Base-by-base conservation (phyloP, 1,284 basidiomycete genomes). In the Ganoderma sinense region DNA sequence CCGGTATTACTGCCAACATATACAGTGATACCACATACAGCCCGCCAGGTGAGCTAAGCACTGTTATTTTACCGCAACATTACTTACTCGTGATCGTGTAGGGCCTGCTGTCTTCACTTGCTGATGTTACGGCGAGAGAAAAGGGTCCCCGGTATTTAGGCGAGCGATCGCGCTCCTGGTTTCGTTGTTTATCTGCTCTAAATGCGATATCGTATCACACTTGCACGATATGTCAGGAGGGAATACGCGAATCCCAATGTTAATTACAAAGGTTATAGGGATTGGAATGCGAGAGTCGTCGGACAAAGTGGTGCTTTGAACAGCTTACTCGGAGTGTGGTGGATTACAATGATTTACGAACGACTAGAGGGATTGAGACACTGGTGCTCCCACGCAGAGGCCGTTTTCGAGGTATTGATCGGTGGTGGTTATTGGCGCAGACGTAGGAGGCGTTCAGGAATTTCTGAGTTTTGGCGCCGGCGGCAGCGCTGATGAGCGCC, bases 1-100 rank as follows among this genome's bases (percentile, higher is more conserved):
- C 81, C 20, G 82, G 81, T 16, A 73, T 81, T 14, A 67, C 81
- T 40, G 45, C 73, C 43, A 80, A 74, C 70, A 73, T 78, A 62
- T 74, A 70, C 66, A 48, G 33, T 8, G 69, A 70, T 20, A 14
- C n/a, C 10, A 67, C 62, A 60, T 78, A 78, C 72, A 78, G 75
- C 4, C 67, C 72, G 7, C 77, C 77, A 4, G 77, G 77, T 76
- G 39, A 70, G 67, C 67, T 3, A 26, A 39, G 2, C 4, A 4
- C 18, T 11, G 40, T n/a, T 10, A 20, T 36, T 51, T 29, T 18
- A 2, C 13, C 5, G n/a, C 11, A 16, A 11, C 29, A 6, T 59
- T 51, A 56, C 45, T 61, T 48, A 51, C 41, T 59, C 61, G 29
- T 51, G 16, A 3, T 18, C 31, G 2, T 8, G 1, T 33, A 75